Evolutionary conservation across 768 basidiomycete species (phyloP).

Genomic region (Melanogaster broomeanus): DNA sequence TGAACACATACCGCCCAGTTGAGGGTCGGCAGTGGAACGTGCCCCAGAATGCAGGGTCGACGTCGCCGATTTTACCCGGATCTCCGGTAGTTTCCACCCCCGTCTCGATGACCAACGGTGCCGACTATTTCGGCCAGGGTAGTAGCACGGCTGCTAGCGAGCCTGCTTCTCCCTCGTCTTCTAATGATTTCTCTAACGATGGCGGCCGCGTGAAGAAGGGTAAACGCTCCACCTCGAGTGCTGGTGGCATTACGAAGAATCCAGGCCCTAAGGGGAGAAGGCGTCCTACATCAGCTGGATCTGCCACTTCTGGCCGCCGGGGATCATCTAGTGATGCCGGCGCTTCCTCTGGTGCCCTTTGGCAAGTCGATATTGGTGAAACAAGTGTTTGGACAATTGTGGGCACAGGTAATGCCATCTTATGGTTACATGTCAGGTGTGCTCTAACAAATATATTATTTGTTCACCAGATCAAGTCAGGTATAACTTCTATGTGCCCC

Average conservation of each 20-base stretch:
- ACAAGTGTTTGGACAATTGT: slow-evolving; percentile 95
- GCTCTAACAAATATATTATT: slow-evolving; percentile 17
- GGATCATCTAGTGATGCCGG: slow-evolving; percentile 67
- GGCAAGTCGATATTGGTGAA: slow-evolving; percentile 91
- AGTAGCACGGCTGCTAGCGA: slow-evolving; percentile 56
- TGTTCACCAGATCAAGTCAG: slow-evolving; percentile 73
- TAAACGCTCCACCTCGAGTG: slow-evolving; percentile 76
- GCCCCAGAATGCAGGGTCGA: slow-evolving; percentile 42
- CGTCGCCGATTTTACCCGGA: slow-evolving; percentile 61
- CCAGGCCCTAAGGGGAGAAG: slow-evolving; percentile 53
- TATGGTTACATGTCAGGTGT: slow-evolving; percentile 1
- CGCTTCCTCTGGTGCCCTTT: slow-evolving; percentile 76
- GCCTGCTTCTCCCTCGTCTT: slow-evolving; percentile 61
- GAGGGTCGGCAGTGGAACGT: slow-evolving; percentile 81
- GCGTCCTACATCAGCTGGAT: slow-evolving; percentile 77
- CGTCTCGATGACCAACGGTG: slow-evolving; percentile 48
- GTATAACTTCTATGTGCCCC: slow-evolving; percentile 92
- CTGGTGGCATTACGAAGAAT: slow-evolving; percentile 43
- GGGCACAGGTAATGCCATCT: slow-evolving; percentile 67
- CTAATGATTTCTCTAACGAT: slow-evolving; percentile 76
- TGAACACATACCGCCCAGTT: slow-evolving; percentile 85
- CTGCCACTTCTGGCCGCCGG: slow-evolving; percentile 65
- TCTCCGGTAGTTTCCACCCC: slow-evolving; percentile 72
- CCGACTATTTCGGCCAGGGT: slow-evolving; percentile 63
- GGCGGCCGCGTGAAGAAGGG: slow-evolving; percentile 82